Conservation (phyloP, 164 flowering plant genomes). For the Platanus orientalis region DNA sequence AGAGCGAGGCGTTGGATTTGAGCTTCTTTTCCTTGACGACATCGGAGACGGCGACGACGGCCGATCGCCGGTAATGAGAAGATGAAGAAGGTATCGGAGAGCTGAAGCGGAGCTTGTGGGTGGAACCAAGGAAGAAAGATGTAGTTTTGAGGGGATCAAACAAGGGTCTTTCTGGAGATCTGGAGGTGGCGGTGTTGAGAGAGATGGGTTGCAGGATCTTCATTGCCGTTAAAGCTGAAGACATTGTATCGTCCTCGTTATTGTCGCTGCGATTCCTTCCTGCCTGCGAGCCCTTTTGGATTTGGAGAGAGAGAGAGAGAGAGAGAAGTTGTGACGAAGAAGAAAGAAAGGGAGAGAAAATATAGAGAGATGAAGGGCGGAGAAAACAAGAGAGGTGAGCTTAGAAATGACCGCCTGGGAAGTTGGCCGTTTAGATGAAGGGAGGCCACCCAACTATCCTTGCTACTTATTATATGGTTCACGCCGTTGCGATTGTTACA, state of each 20-base stretch:
- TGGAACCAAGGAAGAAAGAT: conserved; percentile 35
- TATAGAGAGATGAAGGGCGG: too few species aligned
- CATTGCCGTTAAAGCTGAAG: conserved; percentile 33
- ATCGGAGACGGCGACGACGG: conserved; percentile 51
- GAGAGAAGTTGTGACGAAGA: too few species aligned
- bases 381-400: too few species aligned
- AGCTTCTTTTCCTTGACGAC: conserved; percentile 64
- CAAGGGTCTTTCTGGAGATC: conserved; percentile 32
- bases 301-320: too few species aligned
- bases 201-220: conserved; percentile 25
- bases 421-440: too few species aligned
- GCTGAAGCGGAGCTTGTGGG: conserved; percentile 23
- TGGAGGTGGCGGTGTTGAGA: conserved; percentile 20
- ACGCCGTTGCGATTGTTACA: too few species aligned
- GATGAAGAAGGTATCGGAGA: conserved; percentile 9
- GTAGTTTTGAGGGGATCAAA: conserved; percentile 22
- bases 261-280: too few species aligned
- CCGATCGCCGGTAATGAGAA: conserved; percentile 25
- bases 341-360: too few species aligned
- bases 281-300: too few species aligned
- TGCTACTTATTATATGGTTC: too few species aligned
- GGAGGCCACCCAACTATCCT: too few species aligned
- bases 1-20: conserved; percentile 27
- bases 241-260: conserved; percentile 15
- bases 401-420: neutral